Base-by-base conservation (phyloP, 768 basidiomycete genomes). In the Galerina marginata region DNA sequence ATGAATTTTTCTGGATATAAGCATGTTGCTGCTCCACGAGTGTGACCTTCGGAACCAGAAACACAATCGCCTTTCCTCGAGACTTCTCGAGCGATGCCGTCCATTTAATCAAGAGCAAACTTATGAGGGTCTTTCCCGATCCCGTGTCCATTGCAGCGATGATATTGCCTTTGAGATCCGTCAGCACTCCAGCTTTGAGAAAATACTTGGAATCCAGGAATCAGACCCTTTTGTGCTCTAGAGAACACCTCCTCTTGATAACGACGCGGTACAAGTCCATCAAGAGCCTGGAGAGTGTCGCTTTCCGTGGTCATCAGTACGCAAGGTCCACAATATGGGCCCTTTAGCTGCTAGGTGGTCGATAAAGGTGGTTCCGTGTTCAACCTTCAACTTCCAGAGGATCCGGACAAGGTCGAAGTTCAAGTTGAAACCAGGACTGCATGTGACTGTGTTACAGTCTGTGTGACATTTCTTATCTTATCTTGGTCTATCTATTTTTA, bases 1-100 rank as follows among this genome's bases (percentile, higher is more conserved):
- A 79, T 1, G 90, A 89, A 62, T 91, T 81, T 61, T 82, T 77
- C 11, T 79, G 68, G 56, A 94, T 83, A 64, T 88, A 92, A 23
- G 83, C 77, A 20, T 82, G 85, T 69, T 95, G 92, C 69, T 96
- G 95, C 63, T 90, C 85, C 20, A 95, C 95, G 14, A 96, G 83
- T 2, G 92, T 82, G 3, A 94, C 92, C 65, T 90, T 90, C 0
- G 95, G 95, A 2, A 93, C 93, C 37, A 96, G 81, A 68, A 95
- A 95, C 9, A 94, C 81, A 63, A 88, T 81, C 48, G 84, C 81
- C 72, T 91, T 92, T 54, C 80, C 81, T 43, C 74, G 65, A 1
- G 82, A 79, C 14, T 71, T 65, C 16, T 84, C 78, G 60, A 83
- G 83, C 0, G 83, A 68, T 16, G 85, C 79, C 56, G 90, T 81